Evolutionary conservation across 148 eudicot genomes (phyloP).

Genomic region (Hydrangea macrophylla): DNA sequence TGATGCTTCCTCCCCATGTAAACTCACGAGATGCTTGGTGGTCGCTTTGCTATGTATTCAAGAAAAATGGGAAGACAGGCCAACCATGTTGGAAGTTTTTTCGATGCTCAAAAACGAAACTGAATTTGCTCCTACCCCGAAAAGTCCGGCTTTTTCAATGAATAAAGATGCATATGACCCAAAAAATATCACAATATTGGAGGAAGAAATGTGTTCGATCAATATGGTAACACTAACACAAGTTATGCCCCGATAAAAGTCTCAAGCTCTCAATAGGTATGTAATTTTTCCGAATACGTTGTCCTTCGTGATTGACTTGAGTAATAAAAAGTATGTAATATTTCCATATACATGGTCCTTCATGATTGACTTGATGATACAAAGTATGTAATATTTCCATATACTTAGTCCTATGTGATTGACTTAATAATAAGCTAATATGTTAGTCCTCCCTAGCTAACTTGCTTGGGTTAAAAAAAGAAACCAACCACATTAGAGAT

Average conservation of each 20-base stretch:
- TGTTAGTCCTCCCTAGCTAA: no score
- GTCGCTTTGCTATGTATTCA: conserved; percentile 35
- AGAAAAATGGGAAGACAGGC: conserved; percentile 34
- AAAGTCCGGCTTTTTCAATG: conserved; percentile 30
- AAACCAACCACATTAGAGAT: no score
- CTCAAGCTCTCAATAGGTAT: no score
- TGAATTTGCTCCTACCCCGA: conserved; percentile 18
- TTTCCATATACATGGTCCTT: no score
- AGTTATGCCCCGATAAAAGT: conserved; percentile 16
- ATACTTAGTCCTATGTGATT: no score
- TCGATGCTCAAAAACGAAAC: conserved; percentile 35
- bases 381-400: no score
- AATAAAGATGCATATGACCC: not conserved
- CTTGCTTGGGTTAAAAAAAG: no score
- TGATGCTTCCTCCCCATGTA: conserved; percentile 12
- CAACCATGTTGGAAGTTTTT: conserved; percentile 38
- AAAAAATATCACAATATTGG: not conserved
- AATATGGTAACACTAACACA: conserved; percentile 15
- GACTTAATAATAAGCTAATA: no score
- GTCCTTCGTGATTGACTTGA: no score
- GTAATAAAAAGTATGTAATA: no score
- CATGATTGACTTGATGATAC: no score
- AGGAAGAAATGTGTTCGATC: conserved; percentile 10
- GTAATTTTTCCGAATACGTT: no score
- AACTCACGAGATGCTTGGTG: conserved; percentile 28